These are phyloP conservation scores for Mariannaea sp. DNA, from an alignment of 2,329 filamentous ascomycete genomes.

Conservation along the genomic window DNA sequence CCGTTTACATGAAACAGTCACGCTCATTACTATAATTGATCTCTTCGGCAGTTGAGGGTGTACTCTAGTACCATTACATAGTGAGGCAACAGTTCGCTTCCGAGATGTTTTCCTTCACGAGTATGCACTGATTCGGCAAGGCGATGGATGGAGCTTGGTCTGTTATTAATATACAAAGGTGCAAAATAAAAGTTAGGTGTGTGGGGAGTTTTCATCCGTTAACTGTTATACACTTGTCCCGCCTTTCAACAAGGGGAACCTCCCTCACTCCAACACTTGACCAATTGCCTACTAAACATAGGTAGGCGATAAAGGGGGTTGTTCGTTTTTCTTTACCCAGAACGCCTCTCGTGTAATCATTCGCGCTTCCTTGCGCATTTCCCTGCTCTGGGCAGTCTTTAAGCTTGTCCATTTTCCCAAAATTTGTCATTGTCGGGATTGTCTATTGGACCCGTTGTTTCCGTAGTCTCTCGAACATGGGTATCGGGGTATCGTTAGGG, in stretches of 20 bases:
- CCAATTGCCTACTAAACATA: slow-evolving; percentile 10
- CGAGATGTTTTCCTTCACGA: not conserved
- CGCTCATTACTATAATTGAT: too few species aligned
- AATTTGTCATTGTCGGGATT: not conserved
- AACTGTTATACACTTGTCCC: slow-evolving; percentile 35
- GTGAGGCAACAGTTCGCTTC: too few species aligned
- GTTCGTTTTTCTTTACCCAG: too few species aligned
- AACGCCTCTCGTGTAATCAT: slow-evolving; percentile 22
- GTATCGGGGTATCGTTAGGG: slow-evolving; percentile 41
- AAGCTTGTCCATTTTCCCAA: not conserved
- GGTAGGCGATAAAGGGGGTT: slow-evolving; percentile 6
- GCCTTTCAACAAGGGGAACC: slow-evolving; percentile 6
- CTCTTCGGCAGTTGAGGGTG: too few species aligned
- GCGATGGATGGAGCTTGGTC: not conserved
- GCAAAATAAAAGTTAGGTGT: slow-evolving; percentile 22
- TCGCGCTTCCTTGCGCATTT: not conserved
- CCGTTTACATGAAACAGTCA: too few species aligned
- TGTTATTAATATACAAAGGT: slow-evolving; percentile 29
- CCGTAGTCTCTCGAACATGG: slow-evolving; percentile 43
- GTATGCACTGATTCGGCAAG: not conserved
- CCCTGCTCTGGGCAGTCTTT: not conserved
- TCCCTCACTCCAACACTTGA: slow-evolving; percentile 6
- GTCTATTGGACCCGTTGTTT: slow-evolving; percentile 30
- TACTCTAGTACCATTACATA: too few species aligned
- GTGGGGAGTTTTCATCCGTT: slow-evolving; percentile 34